phyloP scores from a whole-genome alignment of 2,329 filamentous ascomycete species.

The Penicillium hesseltinei region DNA sequence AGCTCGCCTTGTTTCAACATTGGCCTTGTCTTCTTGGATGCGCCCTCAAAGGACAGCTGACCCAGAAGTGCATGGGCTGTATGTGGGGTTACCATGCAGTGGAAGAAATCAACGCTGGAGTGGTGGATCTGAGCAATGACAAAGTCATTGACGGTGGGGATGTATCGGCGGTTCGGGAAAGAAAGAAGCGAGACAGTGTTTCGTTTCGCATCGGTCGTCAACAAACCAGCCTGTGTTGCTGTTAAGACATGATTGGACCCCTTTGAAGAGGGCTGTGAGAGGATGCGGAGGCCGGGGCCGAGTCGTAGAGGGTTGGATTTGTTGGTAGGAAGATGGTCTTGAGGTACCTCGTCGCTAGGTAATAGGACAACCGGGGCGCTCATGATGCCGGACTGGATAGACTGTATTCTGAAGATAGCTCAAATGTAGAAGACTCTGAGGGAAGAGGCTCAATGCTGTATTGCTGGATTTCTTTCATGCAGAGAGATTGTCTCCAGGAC shows the following conservation, averaged over 20 bases:
- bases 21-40: slow-evolving; percentile 87
- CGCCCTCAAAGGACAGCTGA: slow-evolving; percentile 88
- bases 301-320: slow-evolving; percentile 70
- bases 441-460: not conserved
- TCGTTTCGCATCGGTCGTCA: slow-evolving; percentile 41
- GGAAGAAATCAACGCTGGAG: slow-evolving; percentile 72
- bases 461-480: not conserved
- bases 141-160: slow-evolving; percentile 75
- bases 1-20: slow-evolving; percentile 71
- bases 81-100: slow-evolving; percentile 69
- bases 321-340: slow-evolving; percentile 63
- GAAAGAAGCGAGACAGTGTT: slow-evolving; percentile 39
- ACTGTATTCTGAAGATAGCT: not conserved
- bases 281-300: slow-evolving; percentile 78
- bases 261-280: slow-evolving; percentile 68
- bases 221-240: slow-evolving; percentile 37
- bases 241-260: slow-evolving; percentile 47
- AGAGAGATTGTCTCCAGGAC: not conserved
- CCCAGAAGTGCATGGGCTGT: slow-evolving; percentile 68
- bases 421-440: not conserved
- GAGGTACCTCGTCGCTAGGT: slow-evolving; percentile 74
- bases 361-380: slow-evolving; percentile 66
- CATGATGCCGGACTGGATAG: slow-evolving; percentile 45
- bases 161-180: slow-evolving; percentile 60
- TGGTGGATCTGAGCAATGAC: slow-evolving; percentile 84